phyloP scores from a whole-genome alignment of 2,329 filamentous ascomycete species.

The Colletotrichum kahawae region DNA sequence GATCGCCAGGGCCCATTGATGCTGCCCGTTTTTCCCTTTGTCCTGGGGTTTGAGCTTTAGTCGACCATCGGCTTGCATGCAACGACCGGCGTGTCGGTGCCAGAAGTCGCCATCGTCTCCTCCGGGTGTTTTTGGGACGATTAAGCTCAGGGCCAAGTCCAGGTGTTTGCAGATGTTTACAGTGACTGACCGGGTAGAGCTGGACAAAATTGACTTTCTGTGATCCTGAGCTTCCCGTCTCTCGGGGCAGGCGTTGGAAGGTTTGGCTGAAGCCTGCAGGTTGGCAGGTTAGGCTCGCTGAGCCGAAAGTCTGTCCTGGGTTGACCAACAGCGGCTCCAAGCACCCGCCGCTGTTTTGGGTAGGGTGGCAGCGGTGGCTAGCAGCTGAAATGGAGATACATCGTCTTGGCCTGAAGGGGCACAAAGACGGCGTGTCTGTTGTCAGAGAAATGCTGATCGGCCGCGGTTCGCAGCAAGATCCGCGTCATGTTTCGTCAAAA shows the following conservation, averaged over 20 bases:
- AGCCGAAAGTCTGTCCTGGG: slow-evolving; percentile 1
- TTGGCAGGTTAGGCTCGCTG: neutral
- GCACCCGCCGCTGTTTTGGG: slow-evolving; percentile 4
- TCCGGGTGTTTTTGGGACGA: neutral
- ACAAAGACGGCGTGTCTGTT: neutral
- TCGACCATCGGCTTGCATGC: neutral
- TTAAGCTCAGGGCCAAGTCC: slow-evolving; percentile 16
- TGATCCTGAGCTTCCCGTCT: neutral
- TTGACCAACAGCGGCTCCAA: slow-evolving; percentile 1
- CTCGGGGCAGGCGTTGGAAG: neutral
- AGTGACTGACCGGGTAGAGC: slow-evolving; percentile 5
- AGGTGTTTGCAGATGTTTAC: neutral
- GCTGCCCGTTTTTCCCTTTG: neutral
- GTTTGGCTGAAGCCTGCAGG: neutral
- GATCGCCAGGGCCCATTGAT: neutral
- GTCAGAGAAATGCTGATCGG: slow-evolving; percentile 16
- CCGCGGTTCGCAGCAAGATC: slow-evolving; percentile 9
- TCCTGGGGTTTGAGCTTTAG: neutral
- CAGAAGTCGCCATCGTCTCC: neutral
- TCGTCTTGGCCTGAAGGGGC: neutral
- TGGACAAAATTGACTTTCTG: slow-evolving; percentile 3
- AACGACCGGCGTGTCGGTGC: neutral
- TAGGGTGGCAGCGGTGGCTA: neutral
- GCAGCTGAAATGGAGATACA: neutral
- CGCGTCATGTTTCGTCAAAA: slow-evolving; percentile 10